Conservation (phyloP, 2,329 filamentous ascomycete genomes). For the Amauroascus niger region DNA sequence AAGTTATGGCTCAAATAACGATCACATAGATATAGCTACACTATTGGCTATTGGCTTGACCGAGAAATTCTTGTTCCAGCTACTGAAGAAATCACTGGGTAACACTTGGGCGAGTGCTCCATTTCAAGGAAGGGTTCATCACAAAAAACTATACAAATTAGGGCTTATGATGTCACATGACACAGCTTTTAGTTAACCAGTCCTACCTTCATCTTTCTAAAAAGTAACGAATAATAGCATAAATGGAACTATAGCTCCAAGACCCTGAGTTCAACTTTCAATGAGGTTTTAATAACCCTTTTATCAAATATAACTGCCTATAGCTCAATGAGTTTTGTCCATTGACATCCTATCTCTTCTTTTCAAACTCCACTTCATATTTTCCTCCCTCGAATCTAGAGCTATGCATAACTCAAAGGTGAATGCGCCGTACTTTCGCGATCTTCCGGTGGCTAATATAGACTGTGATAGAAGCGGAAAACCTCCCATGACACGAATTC, state of each 20-base stretch:
- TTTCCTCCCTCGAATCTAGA: neutral
- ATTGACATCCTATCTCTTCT: neutral
- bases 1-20: too few species aligned
- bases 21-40: too few species aligned
- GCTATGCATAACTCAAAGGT: conserved; percentile 12
- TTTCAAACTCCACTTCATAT: neutral
- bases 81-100: neutral
- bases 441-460: neutral
- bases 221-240: too few species aligned
- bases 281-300: neutral
- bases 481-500: conserved; percentile 15
- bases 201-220: too few species aligned
- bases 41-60: too few species aligned
- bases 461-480: conserved; percentile 20
- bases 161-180: conserved; percentile 1
- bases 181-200: neutral
- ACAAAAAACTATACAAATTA: conserved; percentile 4
- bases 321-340: neutral
- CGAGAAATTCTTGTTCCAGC: too few species aligned
- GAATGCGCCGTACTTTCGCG: neutral
- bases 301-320: neutral
- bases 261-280: neutral
- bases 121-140: too few species aligned
- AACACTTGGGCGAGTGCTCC: too few species aligned
- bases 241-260: neutral